Conservation (phyloP, 2,329 filamentous ascomycete genomes). For the Paraphoma sp. region DNA sequence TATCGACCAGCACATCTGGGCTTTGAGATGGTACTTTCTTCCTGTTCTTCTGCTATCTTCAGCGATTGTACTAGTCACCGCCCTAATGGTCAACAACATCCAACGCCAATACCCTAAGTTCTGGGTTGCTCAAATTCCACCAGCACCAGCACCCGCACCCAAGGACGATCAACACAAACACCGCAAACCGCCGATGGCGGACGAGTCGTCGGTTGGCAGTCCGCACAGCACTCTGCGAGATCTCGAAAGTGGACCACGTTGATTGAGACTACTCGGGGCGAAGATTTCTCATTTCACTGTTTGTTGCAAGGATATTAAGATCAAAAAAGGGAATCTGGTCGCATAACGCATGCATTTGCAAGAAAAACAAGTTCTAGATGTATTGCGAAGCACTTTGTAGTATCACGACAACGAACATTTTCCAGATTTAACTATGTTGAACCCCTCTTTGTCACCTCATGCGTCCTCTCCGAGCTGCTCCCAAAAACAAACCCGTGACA, state of each 20-base stretch:
- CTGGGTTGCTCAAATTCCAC: conserved; percentile 51
- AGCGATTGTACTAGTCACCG: conserved; percentile 48
- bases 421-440: no score
- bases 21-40: conserved; percentile 52
- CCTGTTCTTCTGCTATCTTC: conserved; percentile 51
- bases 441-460: no score
- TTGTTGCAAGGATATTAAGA: no score
- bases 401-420: no score
- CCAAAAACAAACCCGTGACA: no score
- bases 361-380: no score
- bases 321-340: no score
- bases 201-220: conserved; percentile 16
- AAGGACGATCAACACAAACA: conserved; percentile 13
- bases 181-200: conserved; percentile 9
- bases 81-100: conserved; percentile 54
- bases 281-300: no score
- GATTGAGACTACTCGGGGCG: background rate
- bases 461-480: no score
- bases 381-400: no score
- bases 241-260: conserved; percentile 22
- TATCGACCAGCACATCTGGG: conserved; percentile 47
- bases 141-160: conserved; percentile 24
- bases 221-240: conserved; percentile 18
- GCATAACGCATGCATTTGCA: no score
- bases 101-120: conserved; percentile 54